Evolutionary conservation across 2,329 filamentous ascomycete species (phyloP), one percentile per base, ranked within the genome.

Genomic region (Alternaria brassicae): DNA sequence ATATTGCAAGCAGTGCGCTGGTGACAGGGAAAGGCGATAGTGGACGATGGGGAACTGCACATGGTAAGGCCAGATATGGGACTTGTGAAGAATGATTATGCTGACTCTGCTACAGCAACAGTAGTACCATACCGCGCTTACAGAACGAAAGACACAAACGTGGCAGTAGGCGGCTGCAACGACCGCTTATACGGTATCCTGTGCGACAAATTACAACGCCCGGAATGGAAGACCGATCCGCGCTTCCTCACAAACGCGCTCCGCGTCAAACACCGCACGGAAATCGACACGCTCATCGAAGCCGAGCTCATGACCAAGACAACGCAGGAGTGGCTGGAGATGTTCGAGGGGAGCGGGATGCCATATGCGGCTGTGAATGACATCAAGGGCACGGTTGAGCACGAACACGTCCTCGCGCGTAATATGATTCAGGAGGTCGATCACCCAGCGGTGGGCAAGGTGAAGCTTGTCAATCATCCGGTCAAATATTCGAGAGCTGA

Each of bases 311-410:
- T 81, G 61, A 86, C 87, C 39, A 92, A 89, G 80, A 95, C 92
- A 3, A 98, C 94, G 0, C 81, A 89, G 65, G 88, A 97, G 74
- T 99, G 95, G 95, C 82, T 98, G 4, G 85, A 89, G 1, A 81
- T 93, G 0, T 90, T 97, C 53, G 92, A 97, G 70, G 93, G 92
- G n/a, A 91, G 86, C 56, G 94, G 95, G 2, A 88, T 98, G 88
- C 95, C 94, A 0, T 98, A 95, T 72, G 91, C 94, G 0, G 92
- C 93, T 1, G 90, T 98, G 62, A 98, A 98, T 73, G 94, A 98
- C 73, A 89, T 98, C 13, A 90, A 95, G 76, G 86, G 85, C 17
- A 92, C 94, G 0, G 81, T 99, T 50, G 88, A 90, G 64, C 93
- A 97, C 74, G 85, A 89, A 62, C 95, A 99, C 78, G 86, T 88